These are phyloP conservation scores for Monilinia vaccinii-corymbosi DNA, from an alignment of 2,329 filamentous ascomycete genomes.

Conservation along the genomic window DNA sequence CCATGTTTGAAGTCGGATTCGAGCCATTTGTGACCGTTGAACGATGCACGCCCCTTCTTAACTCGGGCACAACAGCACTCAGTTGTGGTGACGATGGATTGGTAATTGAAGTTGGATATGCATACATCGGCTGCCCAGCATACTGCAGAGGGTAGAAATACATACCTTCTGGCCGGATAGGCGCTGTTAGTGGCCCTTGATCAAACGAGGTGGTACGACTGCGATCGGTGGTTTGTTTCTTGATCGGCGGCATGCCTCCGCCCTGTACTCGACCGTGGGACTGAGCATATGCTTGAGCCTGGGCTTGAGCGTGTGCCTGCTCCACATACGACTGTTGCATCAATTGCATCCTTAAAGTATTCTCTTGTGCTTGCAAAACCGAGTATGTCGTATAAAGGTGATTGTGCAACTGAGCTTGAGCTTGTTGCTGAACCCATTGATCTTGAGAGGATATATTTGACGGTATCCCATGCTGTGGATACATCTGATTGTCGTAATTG, in stretches of 20 bases:
- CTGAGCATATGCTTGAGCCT: slow-evolving; percentile 35
- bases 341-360: slow-evolving; percentile 37
- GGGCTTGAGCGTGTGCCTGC: slow-evolving; percentile 34
- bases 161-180: slow-evolving; percentile 44
- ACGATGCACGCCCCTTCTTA: slow-evolving; percentile 48
- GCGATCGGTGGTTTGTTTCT: slow-evolving; percentile 40
- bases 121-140: slow-evolving; percentile 37
- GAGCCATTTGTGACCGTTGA: slow-evolving; percentile 42
- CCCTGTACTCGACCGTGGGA: slow-evolving; percentile 29
- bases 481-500: slow-evolving; percentile 23
- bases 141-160: slow-evolving; percentile 42
- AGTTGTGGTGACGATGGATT: slow-evolving; percentile 50
- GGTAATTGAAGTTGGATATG: slow-evolving; percentile 41
- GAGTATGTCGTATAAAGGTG: slow-evolving; percentile 31
- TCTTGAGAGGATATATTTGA: slow-evolving; percentile 25
- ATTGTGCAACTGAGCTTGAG: slow-evolving; percentile 30
- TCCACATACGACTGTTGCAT: slow-evolving; percentile 39
- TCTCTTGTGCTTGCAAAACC: slow-evolving; percentile 36
- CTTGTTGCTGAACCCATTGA: slow-evolving; percentile 28
- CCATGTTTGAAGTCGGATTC: slow-evolving; percentile 32
- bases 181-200: slow-evolving; percentile 49
- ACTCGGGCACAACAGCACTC: slow-evolving; percentile 38
- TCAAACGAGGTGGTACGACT: slow-evolving; percentile 54
- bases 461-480: slow-evolving; percentile 19
- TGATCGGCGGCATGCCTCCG: slow-evolving; percentile 25